These are phyloP conservation scores for Saccharum hybrid DNA, from an alignment of 202 grass and related monocot species.

Conservation along the genomic window DNA sequence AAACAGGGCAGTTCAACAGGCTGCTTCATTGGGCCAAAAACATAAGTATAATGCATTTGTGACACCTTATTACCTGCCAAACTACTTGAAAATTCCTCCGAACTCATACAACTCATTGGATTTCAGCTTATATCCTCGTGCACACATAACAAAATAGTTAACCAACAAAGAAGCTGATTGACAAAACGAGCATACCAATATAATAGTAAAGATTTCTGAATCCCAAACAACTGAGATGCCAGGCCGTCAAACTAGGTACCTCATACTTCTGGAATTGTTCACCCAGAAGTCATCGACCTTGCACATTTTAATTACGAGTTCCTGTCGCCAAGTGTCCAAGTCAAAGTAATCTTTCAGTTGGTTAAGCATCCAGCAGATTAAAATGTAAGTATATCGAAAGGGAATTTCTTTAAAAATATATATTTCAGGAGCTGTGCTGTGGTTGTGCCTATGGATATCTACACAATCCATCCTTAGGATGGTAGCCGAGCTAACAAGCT, in stretches of 20 bases:
- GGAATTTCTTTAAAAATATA: background rate
- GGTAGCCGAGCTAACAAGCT: constrained; percentile 5
- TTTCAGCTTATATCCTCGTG: constrained; percentile 12
- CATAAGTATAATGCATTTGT: background rate
- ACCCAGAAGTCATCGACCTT: background rate
- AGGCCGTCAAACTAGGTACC: background rate
- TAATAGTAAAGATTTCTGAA: background rate
- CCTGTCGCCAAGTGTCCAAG: background rate
- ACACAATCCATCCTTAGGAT: constrained; percentile 7
- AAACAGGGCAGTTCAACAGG: background rate
- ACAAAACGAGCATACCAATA: background rate
- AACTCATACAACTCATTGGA: background rate
- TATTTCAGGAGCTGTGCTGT: constrained; percentile 26
- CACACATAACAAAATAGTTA: constrained; percentile 8
- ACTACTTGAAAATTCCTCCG: background rate
- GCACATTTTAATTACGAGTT: background rate
- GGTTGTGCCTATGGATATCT: constrained; percentile 13
- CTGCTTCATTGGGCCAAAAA: background rate
- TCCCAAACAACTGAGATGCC: background rate
- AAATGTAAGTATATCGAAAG: background rate
- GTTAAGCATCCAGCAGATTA: background rate
- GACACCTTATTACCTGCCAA: background rate
- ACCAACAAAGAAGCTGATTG: background rate
- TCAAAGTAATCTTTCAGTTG: background rate
- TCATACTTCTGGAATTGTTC: background rate